A percentile compares a stretch with the other conserved stretches of the same genome.
phyloP scores from a whole-genome alignment of 2,329 filamentous ascomycete genomes.

The Onygena corvina region DNA sequence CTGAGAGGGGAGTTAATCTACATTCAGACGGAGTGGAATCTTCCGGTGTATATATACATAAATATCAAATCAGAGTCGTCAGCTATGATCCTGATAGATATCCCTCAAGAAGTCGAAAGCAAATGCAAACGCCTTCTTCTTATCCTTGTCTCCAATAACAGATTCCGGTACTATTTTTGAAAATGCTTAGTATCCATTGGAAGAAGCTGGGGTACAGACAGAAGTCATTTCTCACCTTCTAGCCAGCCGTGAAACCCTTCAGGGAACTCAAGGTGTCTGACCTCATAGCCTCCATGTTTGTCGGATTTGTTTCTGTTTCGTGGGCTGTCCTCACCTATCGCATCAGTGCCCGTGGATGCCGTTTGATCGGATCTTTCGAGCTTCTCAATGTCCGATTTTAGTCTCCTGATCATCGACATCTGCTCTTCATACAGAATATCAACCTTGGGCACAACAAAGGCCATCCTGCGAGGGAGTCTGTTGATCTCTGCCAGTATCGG shows the following conservation, averaged over 20 bases:
- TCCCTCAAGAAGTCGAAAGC: constrained; percentile 11
- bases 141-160: constrained; percentile 13
- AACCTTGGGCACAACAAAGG: constrained; percentile 32
- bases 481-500: constrained; percentile 27
- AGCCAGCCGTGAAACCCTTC: constrained; percentile 24
- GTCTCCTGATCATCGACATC: constrained; percentile 28
- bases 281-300: neutral
- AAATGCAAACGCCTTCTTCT: constrained; percentile 11
- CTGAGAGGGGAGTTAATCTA: neutral
- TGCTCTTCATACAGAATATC: constrained; percentile 36
- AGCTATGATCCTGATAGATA: constrained; percentile 10
- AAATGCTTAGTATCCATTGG: neutral
- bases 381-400: constrained; percentile 20
- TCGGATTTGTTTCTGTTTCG: neutral
- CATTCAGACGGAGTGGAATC: too few species aligned
- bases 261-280: neutral
- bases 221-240: constrained; percentile 13
- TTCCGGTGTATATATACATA: neutral
- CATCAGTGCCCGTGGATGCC: neutral
- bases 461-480: constrained; percentile 29
- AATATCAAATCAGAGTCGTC: neutral
- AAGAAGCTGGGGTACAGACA: neutral
- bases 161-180: constrained; percentile 14
- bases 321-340: too few species aligned
- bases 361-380: constrained; percentile 3